Evolutionary conservation across 352 stramenopile genomes (phyloP).

Genomic region (Pythium aphanidermatum): DNA sequence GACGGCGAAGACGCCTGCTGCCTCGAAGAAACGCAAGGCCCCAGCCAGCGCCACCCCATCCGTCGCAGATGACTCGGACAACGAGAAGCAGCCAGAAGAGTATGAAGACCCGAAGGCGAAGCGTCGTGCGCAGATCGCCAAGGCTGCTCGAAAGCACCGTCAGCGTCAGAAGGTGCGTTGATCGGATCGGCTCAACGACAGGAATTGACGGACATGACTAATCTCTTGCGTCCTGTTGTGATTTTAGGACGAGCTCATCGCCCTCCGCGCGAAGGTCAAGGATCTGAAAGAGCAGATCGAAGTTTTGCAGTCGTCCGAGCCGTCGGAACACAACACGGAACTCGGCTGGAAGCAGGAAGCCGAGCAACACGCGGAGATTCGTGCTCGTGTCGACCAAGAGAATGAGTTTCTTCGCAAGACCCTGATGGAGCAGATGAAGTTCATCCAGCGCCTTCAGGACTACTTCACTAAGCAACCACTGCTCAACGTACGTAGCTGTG

Average conservation of each 20-base stretch:
- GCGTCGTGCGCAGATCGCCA: constrained; percentile 82
- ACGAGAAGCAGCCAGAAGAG: constrained; percentile 63
- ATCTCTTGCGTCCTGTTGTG: too few species aligned
- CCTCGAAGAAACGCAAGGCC: constrained; percentile 73
- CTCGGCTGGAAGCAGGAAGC: constrained; percentile 87
- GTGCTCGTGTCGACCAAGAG: constrained; percentile 82
- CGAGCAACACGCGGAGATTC: constrained; percentile 85
- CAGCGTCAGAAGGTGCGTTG: constrained; percentile 69
- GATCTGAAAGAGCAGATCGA: constrained; percentile 89
- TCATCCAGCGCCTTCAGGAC: constrained; percentile 86
- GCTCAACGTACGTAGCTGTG: constrained; percentile 49
- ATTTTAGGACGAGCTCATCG: constrained; percentile 75
- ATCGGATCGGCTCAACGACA: too few species aligned
- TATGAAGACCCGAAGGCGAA: constrained; percentile 85
- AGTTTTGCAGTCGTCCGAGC: constrained; percentile 82
- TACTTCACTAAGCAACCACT: constrained; percentile 89
- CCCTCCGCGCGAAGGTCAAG: constrained; percentile 82
- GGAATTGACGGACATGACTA: too few species aligned
- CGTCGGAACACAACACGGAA: constrained; percentile 86
- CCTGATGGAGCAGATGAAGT: constrained; percentile 90
- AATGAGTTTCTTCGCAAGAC: constrained; percentile 88
- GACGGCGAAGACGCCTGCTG: constrained; percentile 34
- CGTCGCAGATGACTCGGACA: constrained; percentile 39
- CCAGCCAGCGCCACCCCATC: constrained; percentile 27
- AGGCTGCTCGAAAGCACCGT: constrained; percentile 81